Conservation (phyloP, 106 monocot genomes). For the Platanthera guangdongensis region DNA sequence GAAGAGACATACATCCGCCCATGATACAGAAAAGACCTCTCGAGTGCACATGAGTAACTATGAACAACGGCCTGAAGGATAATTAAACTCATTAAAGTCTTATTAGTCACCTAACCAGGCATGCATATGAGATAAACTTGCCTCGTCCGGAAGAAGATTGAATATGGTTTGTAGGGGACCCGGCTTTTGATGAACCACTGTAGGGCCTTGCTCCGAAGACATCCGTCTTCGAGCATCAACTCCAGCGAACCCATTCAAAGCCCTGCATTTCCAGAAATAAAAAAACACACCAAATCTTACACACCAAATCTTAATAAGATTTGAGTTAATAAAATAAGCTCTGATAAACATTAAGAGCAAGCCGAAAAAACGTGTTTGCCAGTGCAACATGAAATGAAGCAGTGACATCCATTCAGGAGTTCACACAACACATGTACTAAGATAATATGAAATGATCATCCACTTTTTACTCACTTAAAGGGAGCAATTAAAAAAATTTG, state of each 20-base stretch:
- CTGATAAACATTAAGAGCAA: not conserved
- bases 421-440: too few relatives aligned
- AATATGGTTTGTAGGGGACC: slow-evolving; percentile 87
- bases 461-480: not conserved
- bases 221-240: slow-evolving; percentile 72
- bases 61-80: slow-evolving; percentile 60
- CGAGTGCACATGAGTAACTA: slow-evolving; percentile 98
- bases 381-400: not conserved
- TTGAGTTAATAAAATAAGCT: not conserved
- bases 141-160: slow-evolving; percentile 90
- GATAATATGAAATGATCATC: not conserved
- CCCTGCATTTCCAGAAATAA: slow-evolving; percentile 23
- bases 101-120: not conserved
- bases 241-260: slow-evolving; percentile 61
- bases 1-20: slow-evolving; percentile 96
- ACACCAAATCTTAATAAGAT: not conserved
- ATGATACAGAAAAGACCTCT: slow-evolving; percentile 98
- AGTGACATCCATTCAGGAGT: too few relatives aligned
- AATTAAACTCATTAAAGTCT: slow-evolving; percentile 6
- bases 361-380: not conserved
- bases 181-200: slow-evolving; percentile 94
- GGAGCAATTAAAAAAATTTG: not conserved
- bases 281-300: not conserved
- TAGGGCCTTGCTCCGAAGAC: slow-evolving; percentile 73
- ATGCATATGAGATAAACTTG: slow-evolving; percentile 6